These are phyloP conservation scores for Dicorynia guianensis DNA, from an alignment of 306 rosid species.

Conservation along the genomic window DNA sequence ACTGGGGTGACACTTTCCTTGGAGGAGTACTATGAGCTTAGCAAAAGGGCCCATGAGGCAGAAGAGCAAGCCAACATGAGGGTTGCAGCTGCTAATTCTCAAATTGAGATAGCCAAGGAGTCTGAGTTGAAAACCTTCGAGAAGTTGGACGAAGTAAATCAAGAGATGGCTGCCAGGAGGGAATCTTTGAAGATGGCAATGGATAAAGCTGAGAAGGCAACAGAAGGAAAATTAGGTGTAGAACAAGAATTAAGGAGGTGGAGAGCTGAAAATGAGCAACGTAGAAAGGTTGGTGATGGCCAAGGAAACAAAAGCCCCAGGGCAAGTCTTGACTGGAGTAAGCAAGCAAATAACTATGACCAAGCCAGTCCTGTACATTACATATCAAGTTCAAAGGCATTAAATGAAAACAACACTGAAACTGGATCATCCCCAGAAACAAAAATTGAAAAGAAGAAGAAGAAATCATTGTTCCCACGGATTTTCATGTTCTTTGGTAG, in stretches of 20 bases:
- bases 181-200: constrained; percentile 79
- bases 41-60: constrained; percentile 93
- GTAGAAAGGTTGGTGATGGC: constrained; percentile 73
- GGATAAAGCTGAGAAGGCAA: constrained; percentile 96
- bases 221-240: constrained; percentile 94
- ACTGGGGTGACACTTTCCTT: constrained; percentile 79
- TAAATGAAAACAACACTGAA: constrained; percentile 42
- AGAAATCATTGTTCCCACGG: constrained; percentile 78
- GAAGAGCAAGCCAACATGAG: constrained; percentile 86
- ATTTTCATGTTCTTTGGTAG: constrained; percentile 87
- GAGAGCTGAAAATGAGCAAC: constrained; percentile 92
- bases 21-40: constrained; percentile 94
- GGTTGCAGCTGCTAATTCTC: constrained; percentile 76
- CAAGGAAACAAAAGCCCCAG: constrained; percentile 72
- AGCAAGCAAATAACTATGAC: constrained; percentile 51
- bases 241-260: constrained; percentile 95
- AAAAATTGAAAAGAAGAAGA: constrained; percentile 75
- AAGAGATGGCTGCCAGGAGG: constrained; percentile 76
- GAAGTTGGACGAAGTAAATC: constrained; percentile 79
- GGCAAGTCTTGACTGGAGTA: constrained; percentile 69
- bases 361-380: constrained; percentile 40
- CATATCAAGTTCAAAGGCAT: constrained; percentile 62
- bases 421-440: constrained; percentile 63
- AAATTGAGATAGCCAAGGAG: constrained; percentile 79
- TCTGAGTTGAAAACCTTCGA: constrained; percentile 80